phyloP scores from a whole-genome alignment of 352 stramenopile genomes.

The Albugo candida region DNA sequence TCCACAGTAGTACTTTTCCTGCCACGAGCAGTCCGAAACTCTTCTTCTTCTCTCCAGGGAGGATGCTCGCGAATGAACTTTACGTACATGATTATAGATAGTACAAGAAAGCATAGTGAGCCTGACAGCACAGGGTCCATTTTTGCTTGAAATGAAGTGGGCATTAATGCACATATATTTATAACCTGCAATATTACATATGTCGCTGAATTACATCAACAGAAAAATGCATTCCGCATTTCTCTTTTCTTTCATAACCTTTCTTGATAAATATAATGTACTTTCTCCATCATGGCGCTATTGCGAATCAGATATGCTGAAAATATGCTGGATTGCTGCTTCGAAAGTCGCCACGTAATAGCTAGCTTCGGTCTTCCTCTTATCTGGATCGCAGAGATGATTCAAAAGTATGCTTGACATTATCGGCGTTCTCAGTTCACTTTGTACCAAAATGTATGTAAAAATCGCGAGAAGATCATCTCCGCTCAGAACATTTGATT shows the following conservation, averaged over 20 bases:
- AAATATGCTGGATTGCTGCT: slow-evolving; percentile 55
- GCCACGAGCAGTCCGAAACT: slow-evolving; percentile 8
- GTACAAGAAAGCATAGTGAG: slow-evolving; percentile 73
- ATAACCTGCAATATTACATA: too few species aligned
- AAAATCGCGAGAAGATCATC: slow-evolving; percentile 78
- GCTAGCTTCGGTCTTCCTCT: slow-evolving; percentile 56
- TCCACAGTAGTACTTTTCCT: slow-evolving; percentile 42
- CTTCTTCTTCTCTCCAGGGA: slow-evolving; percentile 5
- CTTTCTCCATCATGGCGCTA: too few species aligned
- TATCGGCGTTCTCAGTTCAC: slow-evolving; percentile 45
- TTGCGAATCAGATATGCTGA: slow-evolving; percentile 4
- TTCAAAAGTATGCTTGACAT: slow-evolving; percentile 70
- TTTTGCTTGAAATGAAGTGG: neutral
- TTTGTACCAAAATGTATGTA: slow-evolving; percentile 79
- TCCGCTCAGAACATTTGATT: slow-evolving; percentile 40
- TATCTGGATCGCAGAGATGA: slow-evolving; percentile 64
- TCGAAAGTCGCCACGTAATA: slow-evolving; percentile 77
- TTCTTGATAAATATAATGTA: too few species aligned
- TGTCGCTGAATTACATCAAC: too few species aligned
- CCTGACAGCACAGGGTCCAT: slow-evolving; percentile 75
- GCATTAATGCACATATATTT: too few species aligned
- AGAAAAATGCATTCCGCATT: too few species aligned
- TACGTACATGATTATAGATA: slow-evolving; percentile 77
- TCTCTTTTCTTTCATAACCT: too few species aligned
- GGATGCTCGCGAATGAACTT: slow-evolving; percentile 70